Evolutionary conservation across 2,329 filamentous ascomycete species (phyloP).

Genomic region (Colletotrichum echinochloae): DNA sequence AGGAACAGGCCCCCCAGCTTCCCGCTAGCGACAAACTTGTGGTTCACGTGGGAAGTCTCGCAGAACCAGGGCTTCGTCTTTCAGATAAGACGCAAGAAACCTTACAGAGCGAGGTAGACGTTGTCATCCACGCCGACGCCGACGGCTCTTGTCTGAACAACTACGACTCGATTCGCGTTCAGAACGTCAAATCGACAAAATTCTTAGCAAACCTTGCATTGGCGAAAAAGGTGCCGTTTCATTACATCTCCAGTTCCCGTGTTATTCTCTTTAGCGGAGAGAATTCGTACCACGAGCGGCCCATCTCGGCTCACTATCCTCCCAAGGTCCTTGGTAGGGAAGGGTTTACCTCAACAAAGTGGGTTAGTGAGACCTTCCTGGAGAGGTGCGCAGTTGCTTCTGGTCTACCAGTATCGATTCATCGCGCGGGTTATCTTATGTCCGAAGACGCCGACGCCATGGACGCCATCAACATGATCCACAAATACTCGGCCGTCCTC

Average conservation of each 20-base stretch:
- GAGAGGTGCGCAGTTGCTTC: constrained; percentile 42
- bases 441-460: constrained; percentile 29
- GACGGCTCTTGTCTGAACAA: constrained; percentile 49
- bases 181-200: constrained; percentile 49
- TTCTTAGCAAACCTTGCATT: constrained; percentile 46
- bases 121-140: constrained; percentile 65
- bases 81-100: constrained; percentile 8
- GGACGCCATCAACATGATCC: constrained; percentile 30
- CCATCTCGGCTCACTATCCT: constrained; percentile 43
- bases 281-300: constrained; percentile 39
- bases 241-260: constrained; percentile 53
- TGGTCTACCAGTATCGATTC: constrained; percentile 45
- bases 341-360: constrained; percentile 51
- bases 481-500: constrained; percentile 27
- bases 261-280: constrained; percentile 26
- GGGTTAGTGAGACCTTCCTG: constrained; percentile 51
- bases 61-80: constrained; percentile 52
- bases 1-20: neutral
- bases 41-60: constrained; percentile 53
- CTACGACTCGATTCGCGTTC: constrained; percentile 45
- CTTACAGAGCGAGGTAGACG: constrained; percentile 45
- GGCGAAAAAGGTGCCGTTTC: constrained; percentile 44
- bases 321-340: constrained; percentile 46
- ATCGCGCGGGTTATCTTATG: constrained; percentile 44
- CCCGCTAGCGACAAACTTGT: constrained; percentile 47